phyloP scores from a whole-genome alignment of 1,139 yeast genomes.

The Yamadazyma siamensis region DNA sequence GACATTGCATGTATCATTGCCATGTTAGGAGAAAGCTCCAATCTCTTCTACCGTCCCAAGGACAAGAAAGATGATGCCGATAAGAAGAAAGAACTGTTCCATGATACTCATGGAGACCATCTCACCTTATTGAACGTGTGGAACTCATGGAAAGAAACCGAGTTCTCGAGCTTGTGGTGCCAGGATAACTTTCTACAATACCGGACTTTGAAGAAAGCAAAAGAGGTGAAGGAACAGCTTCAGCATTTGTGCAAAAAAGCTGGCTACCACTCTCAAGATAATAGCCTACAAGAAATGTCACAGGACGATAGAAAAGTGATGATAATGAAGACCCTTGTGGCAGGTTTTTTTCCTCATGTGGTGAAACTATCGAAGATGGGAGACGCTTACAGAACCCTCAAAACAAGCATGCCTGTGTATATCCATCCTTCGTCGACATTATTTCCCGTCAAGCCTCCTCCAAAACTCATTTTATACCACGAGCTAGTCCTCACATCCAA shows the following conservation, averaged over 20 bases:
- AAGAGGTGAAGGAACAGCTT: slow-evolving; percentile 73
- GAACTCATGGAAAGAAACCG: slow-evolving; percentile 71
- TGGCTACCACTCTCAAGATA: slow-evolving; percentile 32
- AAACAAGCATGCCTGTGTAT: slow-evolving; percentile 61
- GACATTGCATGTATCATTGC: slow-evolving; percentile 72
- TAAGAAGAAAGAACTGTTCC: slow-evolving; percentile 53
- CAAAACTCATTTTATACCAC: slow-evolving; percentile 70
- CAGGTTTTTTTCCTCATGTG: slow-evolving; percentile 83
- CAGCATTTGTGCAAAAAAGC: slow-evolving; percentile 57
- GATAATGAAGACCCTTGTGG: slow-evolving; percentile 59
- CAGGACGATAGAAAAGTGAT: slow-evolving; percentile 20
- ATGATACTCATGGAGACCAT: slow-evolving; percentile 64
- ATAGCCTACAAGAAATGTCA: not conserved
- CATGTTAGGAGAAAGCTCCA: slow-evolving; percentile 78
- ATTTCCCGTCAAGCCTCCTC: slow-evolving; percentile 61
- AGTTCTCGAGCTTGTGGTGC: slow-evolving; percentile 80
- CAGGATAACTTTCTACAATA: slow-evolving; percentile 78
- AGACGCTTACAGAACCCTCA: slow-evolving; percentile 61
- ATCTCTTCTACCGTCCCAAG: slow-evolving; percentile 71
- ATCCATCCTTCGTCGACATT: slow-evolving; percentile 83
- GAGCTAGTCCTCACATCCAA: slow-evolving; percentile 83
- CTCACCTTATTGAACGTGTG: slow-evolving; percentile 70
- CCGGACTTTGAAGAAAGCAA: slow-evolving; percentile 65
- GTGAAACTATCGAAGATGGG: slow-evolving; percentile 73
- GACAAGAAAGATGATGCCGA: slow-evolving; percentile 68